phyloP scores from a whole-genome alignment of 257 asterid species.

The Rehmannia glutinosa region DNA sequence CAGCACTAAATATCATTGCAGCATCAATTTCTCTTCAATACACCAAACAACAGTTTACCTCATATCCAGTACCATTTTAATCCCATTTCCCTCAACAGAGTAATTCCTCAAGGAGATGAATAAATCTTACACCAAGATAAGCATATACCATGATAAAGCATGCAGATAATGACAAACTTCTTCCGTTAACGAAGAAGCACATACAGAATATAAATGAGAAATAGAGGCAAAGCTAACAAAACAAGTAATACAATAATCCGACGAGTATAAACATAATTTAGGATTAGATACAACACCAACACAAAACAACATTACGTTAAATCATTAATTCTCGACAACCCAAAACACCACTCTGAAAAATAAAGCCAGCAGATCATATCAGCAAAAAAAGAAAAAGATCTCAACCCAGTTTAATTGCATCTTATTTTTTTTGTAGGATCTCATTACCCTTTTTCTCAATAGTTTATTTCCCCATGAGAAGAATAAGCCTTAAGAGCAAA shows the following conservation, averaged over 20 bases:
- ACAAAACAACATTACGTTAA: not conserved
- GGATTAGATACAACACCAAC: constrained; percentile 2
- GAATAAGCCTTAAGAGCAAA: not conserved
- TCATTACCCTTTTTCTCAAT: not conserved
- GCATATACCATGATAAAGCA: not conserved
- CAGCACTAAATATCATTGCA: not conserved
- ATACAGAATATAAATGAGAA: not conserved
- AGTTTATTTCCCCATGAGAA: not conserved
- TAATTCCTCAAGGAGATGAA: not conserved
- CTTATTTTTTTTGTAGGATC: not conserved
- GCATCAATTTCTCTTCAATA: not conserved
- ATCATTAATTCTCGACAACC: not conserved
- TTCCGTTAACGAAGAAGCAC: not conserved
- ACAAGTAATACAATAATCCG: not conserved
- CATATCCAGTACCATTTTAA: not conserved
- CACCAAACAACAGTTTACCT: not conserved
- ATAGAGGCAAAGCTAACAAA: not conserved
- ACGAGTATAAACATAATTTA: not conserved
- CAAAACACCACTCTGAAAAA: not conserved
- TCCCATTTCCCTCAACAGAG: not conserved
- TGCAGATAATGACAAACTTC: not conserved
- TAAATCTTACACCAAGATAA: not conserved
- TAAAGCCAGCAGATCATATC: not conserved
- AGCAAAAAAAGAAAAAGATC: not conserved
- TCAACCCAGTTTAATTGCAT: not conserved